Conservation (phyloP, 805 yeast species). For the Saturnispora besseyi region DNA sequence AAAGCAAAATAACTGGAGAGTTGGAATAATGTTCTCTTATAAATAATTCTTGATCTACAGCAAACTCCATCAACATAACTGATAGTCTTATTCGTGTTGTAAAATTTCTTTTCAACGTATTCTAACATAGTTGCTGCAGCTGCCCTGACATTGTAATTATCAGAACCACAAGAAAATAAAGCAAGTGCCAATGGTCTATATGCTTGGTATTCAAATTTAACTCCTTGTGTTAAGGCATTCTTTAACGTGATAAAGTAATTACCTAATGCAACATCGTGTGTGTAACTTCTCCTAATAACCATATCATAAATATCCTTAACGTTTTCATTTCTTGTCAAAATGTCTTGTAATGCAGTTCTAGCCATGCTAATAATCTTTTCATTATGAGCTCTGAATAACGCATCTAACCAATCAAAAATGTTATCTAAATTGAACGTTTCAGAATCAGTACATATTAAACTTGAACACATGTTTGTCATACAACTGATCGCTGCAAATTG, state of each 20-base stretch:
- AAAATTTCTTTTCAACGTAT: constrained; percentile 52
- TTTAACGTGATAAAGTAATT: constrained; percentile 67
- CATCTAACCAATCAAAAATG: constrained; percentile 72
- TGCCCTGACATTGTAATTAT: constrained; percentile 54
- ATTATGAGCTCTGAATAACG: constrained; percentile 51
- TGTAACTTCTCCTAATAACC: constrained; percentile 65
- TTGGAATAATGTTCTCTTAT: constrained; percentile 76
- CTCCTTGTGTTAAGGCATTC: constrained; percentile 47
- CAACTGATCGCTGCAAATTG: constrained; percentile 69
- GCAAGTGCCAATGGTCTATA: constrained; percentile 69
- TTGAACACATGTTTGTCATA: constrained; percentile 74
- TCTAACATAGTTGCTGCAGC: constrained; percentile 66
- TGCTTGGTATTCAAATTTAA: constrained; percentile 41
- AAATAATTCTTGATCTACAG: constrained; percentile 72
- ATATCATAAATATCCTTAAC: constrained; percentile 45
- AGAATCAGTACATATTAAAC: constrained; percentile 45
- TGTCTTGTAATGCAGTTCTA: constrained; percentile 56
- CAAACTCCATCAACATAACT: constrained; percentile 62
- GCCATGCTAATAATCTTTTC: constrained; percentile 57
- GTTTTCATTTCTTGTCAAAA: constrained; percentile 52
- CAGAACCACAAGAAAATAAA: constrained; percentile 70
- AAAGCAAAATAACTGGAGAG: constrained; percentile 66
- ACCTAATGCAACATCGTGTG: constrained; percentile 46
- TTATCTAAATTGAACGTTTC: constrained; percentile 64
- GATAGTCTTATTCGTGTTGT: constrained; percentile 43